Evolutionary conservation across 2,329 filamentous ascomycete genomes (phyloP).

Genomic region (Colletotrichum destructivum): DNA sequence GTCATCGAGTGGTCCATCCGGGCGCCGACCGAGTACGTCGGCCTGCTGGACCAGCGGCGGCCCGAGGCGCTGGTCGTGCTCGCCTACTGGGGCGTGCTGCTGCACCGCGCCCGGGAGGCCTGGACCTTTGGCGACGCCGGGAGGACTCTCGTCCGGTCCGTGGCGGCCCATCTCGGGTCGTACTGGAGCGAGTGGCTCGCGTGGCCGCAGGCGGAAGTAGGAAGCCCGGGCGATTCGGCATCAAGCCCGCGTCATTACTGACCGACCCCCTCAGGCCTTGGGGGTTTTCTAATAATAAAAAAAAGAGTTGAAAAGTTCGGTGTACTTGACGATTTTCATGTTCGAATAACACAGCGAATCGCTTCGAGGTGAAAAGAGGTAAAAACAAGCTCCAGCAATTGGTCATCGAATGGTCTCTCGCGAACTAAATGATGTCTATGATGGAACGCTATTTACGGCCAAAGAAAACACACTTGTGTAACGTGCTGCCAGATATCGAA

Average conservation of each 20-base stretch:
- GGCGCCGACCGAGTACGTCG: conserved; percentile 52
- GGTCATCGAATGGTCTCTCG: too few species aligned
- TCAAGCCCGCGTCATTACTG: background rate
- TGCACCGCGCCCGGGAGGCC: conserved; percentile 53
- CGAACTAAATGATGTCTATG: too few species aligned
- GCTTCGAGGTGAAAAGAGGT: too few species aligned
- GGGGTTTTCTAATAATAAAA: too few species aligned
- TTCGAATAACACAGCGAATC: too few species aligned
- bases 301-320: too few species aligned
- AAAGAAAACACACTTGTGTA: too few species aligned
- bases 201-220: conserved; percentile 25
- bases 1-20: conserved; percentile 53
- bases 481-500: too few species aligned
- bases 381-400: too few species aligned
- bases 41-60: conserved; percentile 51
- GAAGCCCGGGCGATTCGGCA: background rate
- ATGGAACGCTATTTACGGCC: too few species aligned
- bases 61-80: conserved; percentile 59
- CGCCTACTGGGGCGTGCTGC: conserved; percentile 59
- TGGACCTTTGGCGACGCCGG: conserved; percentile 55
- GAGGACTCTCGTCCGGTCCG: conserved; percentile 47
- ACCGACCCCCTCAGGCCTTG: too few species aligned
- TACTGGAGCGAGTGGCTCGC: conserved; percentile 51
- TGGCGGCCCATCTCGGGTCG: conserved; percentile 48
- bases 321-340: too few species aligned